Evolutionary conservation across 2,329 filamentous ascomycete genomes (phyloP), one percentile per base, ranked within the genome.

Genomic region (Rosellinia necatrix): DNA sequence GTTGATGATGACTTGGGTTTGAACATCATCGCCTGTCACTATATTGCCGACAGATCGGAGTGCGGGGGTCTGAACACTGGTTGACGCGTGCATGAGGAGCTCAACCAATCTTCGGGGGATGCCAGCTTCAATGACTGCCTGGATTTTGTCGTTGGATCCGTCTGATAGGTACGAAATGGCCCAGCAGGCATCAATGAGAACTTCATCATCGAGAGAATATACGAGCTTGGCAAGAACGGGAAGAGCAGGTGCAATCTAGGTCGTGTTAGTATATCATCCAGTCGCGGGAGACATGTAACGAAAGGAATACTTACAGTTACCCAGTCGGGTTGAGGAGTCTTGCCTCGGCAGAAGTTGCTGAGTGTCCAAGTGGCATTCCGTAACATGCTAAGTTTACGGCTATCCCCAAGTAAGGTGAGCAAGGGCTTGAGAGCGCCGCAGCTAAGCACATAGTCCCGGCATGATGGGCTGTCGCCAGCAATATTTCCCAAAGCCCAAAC

Each of bases 1-100:
- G 84, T 99, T 99, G 77, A 99, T 99, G 75, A 99, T 97, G 65
- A 99, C 92, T 76, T 99, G 94, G 21, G 94, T 99, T 79, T 99
- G 94, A 37, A 99, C 90, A 72, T 99, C 94, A 72, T 99, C 94
- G 65, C 94, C 94, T 38, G 94, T 99, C 49, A 99, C 94, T 66
- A 99, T 99, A 79, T 99, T 99, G 62, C 94, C 94, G 49, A 99
- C 94, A 0, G 94, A 99, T 65, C 94, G 90, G 54, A 99, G 89
- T 43, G 94, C 94, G 40, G 94, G 94, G 3, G 94, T 99, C 80
- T 99, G 94, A 53, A 99, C 94, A 0, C 94, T 97, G 57, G 94
- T 99, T 17, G 94, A 97, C 34, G 92, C 92, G 72, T 99, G 94
- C 89, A 97, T 97, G 63, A 99, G 85, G 53, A 99, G 85, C 81